Conservation (phyloP, 257 asterid species). For the Fraxinus quadrangulata region DNA sequence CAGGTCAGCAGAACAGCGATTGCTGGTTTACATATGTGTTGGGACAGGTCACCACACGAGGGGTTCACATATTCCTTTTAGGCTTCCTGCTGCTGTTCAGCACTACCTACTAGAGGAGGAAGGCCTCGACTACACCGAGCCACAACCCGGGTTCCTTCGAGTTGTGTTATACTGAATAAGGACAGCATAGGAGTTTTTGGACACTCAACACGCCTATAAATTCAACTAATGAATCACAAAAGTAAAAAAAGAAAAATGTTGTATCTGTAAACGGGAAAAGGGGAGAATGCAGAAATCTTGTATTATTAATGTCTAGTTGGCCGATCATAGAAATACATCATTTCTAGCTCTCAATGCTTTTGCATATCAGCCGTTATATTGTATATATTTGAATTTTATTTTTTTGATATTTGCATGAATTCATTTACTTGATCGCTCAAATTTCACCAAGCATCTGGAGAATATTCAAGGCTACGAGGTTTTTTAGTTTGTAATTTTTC, state of each 20-base stretch:
- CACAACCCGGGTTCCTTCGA: slow-evolving; percentile 83
- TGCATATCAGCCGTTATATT: slow-evolving; percentile 32
- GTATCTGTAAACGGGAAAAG: slow-evolving; percentile 54
- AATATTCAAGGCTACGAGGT: not conserved
- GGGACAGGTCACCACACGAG: slow-evolving; percentile 95
- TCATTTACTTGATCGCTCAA: slow-evolving; percentile 45
- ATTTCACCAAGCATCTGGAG: slow-evolving; percentile 22
- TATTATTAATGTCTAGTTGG: slow-evolving; percentile 47
- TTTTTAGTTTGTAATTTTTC: not conserved
- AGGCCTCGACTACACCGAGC: slow-evolving; percentile 82
- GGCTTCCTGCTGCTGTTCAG: slow-evolving; percentile 85
- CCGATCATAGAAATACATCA: slow-evolving; percentile 31
- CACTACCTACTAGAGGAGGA: slow-evolving; percentile 86
- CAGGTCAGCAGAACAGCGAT: slow-evolving; percentile 65
- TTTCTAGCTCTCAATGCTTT: slow-evolving; percentile 53
- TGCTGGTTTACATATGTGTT: slow-evolving; percentile 81
- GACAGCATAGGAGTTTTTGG: slow-evolving; percentile 48
- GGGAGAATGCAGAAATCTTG: slow-evolving; percentile 38
- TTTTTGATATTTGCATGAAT: slow-evolving; percentile 30
- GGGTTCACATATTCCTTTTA: slow-evolving; percentile 79
- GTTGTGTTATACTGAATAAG: slow-evolving; percentile 56
- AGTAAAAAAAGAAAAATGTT: slow-evolving; percentile 23
- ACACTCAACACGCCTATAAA: slow-evolving; percentile 23
- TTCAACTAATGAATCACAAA: slow-evolving; percentile 20
- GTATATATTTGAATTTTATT: slow-evolving; percentile 26